phyloP scores from a whole-genome alignment of 306 rosid species.

The Vicia villosa region DNA sequence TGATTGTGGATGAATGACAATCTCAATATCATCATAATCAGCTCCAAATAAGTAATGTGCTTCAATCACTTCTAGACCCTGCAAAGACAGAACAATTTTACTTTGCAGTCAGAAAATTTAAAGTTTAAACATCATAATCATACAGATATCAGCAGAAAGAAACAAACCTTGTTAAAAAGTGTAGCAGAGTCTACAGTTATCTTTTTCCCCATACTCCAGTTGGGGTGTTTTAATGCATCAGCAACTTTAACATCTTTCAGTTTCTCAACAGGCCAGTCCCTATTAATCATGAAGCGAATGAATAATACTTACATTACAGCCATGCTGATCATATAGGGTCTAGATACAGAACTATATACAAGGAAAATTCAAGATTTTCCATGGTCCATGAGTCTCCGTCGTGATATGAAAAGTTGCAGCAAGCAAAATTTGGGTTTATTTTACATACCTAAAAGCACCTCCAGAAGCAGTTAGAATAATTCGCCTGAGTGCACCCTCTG shows the following conservation, averaged over 20 bases:
- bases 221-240: slow-evolving; percentile 97
- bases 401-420: slow-evolving; percentile 1
- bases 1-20: slow-evolving; percentile 94
- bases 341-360: slow-evolving; percentile 17
- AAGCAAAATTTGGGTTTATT: slow-evolving; percentile 25
- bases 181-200: slow-evolving; percentile 99
- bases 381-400: slow-evolving; percentile 1
- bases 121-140: slow-evolving; percentile 16
- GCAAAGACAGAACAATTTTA: slow-evolving; percentile 36
- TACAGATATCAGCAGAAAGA: slow-evolving; percentile 24
- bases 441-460: slow-evolving; percentile 84
- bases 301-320: not conserved
- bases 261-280: slow-evolving; percentile 97
- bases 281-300: slow-evolving; percentile 33
- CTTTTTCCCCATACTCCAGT: slow-evolving; percentile 99
- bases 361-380: slow-evolving; percentile 11
- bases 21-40: slow-evolving; percentile 83
- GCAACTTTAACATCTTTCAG: slow-evolving; percentile 95
- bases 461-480: slow-evolving; percentile 96
- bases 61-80: slow-evolving; percentile 99
- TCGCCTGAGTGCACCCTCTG: slow-evolving; percentile 86
- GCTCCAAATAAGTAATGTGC: slow-evolving; percentile 99
- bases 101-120: slow-evolving; percentile 31
- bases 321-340: slow-evolving; percentile 11
- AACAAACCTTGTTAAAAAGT: slow-evolving; percentile 87